Base-by-base conservation (phyloP, 352 stramenopile genomes). In the Phytopythium mirpurense region DNA sequence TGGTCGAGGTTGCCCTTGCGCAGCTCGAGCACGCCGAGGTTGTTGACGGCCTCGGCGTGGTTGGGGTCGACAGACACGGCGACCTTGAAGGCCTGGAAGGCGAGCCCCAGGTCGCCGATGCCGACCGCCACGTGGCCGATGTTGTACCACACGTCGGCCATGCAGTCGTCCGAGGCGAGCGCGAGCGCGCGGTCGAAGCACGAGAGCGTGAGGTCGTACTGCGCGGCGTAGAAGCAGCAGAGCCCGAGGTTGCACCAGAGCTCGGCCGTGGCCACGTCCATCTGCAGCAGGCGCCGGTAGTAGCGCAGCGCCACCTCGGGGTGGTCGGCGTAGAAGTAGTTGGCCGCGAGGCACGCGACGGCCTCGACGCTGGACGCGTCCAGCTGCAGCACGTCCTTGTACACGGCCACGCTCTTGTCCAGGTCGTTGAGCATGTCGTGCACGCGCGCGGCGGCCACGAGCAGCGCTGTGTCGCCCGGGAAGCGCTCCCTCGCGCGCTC, bases 121-220 rank as follows among this genome's bases (percentile, higher is more conserved):
- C 86, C 88, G 37, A 98, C 87, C 9, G 82, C 92, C 31, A 98
- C 85, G 51, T 97, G 91, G 1, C 89, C 92, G 31, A 98, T 74
- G 65, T 98, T 98, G 75, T 96, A 98, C 93, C 92, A 98, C 27
- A 98, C 74, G 68, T 98, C 90, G 27, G 86, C 86, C 69, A 95
- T 92, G 51, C 72, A 83, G 54, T 97, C 88, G 68, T 98, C 92
- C 44, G 75, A 89, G 12, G 89, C 89, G 51, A 95, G 70, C 12
- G 67, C 57, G 4, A 98, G 78, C 23, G 93, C 92, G 24, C 86
- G 85, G 51, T 97, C 89, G 54, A 98, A 96, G 67, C 90, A 98
- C 48, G 83, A 90, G 16, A 98, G 79, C 43, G 90, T 95, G 76
- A 98, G 88, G 72, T 98, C 93, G 76, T 97, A 98, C 70, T 98